A percentile compares a stretch with the other conserved stretches of the same genome.
Evolutionary conservation across 2,329 filamentous ascomycete genomes (phyloP).

Genomic region (Paecilomyces fulvus): DNA sequence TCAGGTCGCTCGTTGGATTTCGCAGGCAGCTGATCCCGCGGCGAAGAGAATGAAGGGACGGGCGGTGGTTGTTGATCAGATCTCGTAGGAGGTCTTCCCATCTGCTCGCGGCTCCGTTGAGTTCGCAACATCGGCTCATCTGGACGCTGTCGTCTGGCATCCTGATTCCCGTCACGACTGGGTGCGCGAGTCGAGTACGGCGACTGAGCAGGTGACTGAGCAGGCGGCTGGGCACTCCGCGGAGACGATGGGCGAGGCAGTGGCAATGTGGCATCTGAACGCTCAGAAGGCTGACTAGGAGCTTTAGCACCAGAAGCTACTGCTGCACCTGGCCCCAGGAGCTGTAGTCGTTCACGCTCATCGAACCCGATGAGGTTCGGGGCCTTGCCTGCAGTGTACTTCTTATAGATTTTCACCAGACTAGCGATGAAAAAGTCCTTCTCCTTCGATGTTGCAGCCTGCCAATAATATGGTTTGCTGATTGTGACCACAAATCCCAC

Average conservation of each 20-base stretch:
- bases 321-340: conserved; percentile 48
- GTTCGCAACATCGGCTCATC: conserved; percentile 29
- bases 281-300: conserved; percentile 13
- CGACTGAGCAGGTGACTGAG: conserved; percentile 13
- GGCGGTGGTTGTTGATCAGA: conserved; percentile 21
- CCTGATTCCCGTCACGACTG: conserved; percentile 29
- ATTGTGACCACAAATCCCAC: conserved; percentile 82
- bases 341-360: conserved; percentile 63
- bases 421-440: conserved; percentile 98
- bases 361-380: conserved; percentile 80
- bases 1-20: conserved; percentile 16
- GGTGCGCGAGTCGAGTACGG: conserved; percentile 23
- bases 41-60: conserved; percentile 7
- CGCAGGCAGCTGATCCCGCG: conserved; percentile 16
- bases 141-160: conserved; percentile 22
- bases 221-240: conserved; percentile 17
- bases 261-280: conserved; percentile 15
- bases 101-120: conserved; percentile 33
- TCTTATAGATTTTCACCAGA: conserved; percentile 89
- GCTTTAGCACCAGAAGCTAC: conserved; percentile 16
- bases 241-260: conserved; percentile 20
- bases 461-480: conserved; percentile 95
- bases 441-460: conserved; percentile 85
- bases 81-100: conserved; percentile 26
- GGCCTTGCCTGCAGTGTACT: conserved; percentile 81